Evolutionary conservation across 176 grass and related monocot species (phyloP), one percentile per base, ranked within the genome.

Genomic region (Ensete glaucum): DNA sequence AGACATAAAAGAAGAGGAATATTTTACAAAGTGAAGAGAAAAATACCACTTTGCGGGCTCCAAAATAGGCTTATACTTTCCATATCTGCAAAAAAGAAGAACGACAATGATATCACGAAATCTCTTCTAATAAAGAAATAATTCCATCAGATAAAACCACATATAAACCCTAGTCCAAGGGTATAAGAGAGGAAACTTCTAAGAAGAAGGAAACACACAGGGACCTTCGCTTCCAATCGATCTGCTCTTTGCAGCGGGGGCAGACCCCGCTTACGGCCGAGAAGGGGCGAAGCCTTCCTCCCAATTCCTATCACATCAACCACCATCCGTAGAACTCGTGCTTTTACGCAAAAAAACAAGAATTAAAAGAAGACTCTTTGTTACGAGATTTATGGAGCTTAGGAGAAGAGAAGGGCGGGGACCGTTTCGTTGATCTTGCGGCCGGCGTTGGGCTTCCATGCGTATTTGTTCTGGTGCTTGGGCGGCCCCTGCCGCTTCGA

Each of bases 181-280:
- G 53, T 48, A 71, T 20, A 16, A n/a, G 8, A 23, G 43, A 82
- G 57, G 3, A 43, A 54, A 71, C 27, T 20, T 0, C 64, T 76
- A 16, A 0, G 21, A 57, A 22, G 11, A 25, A 52, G 14, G 49
- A 20, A 19, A 24, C 49, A 14, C 58, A 22, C 3, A 66, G 75
- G 3, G 49, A 96, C 92, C 78, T 92, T 81, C 92, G 87, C 73
- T 96, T 96, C 92, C 92, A 96, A 80, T 96, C 92, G 82, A 96
- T 96, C 73, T 96, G 92, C 51, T 88, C 89, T 84, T 82, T 82
- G 71, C 92, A 96, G 85, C 89, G 89, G 73, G 82, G 85, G 85
- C 92, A 96, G 9, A 96, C 92, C 55, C 92, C 89, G 75, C 89
- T 96, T 74, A 96, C 89, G 66, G 87, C 92, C 11, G 92, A 82